Conservation (phyloP, 169 alveolate species). For the Plasmodium inui region DNA sequence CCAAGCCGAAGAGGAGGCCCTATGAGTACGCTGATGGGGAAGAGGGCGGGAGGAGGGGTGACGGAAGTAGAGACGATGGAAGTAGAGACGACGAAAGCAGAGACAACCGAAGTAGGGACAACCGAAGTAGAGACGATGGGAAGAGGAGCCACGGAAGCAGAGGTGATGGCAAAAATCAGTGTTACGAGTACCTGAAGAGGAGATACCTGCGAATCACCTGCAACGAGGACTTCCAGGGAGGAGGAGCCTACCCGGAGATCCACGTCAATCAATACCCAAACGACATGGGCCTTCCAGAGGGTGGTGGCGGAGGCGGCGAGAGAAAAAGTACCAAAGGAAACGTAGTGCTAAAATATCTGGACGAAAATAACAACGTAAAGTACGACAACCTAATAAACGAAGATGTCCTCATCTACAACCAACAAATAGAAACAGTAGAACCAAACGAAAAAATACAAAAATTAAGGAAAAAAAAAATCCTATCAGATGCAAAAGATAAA, state of each 20-base stretch:
- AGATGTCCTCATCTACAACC: constrained; percentile 36
- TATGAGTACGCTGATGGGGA: constrained; percentile 1
- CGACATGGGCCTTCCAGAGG: constrained; percentile 78
- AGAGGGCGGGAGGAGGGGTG: background rate
- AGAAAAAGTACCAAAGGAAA: background rate
- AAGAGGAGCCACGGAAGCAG: background rate
- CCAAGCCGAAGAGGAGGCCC: constrained; percentile 30
- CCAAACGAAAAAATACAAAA: constrained; percentile 65
- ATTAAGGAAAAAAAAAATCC: constrained; percentile 78
- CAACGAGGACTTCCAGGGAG: constrained; percentile 86
- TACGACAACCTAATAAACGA: constrained; percentile 82
- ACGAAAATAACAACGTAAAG: constrained; percentile 80
- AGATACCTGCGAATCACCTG: constrained; percentile 80
- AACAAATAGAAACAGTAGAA: constrained; percentile 32
- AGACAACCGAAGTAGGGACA: background rate
- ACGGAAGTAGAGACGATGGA: background rate
- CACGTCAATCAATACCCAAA: constrained; percentile 86
- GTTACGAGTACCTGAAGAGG: constrained; percentile 76
- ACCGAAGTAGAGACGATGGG: background rate
- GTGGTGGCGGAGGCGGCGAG: background rate
- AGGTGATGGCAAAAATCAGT: constrained; percentile 17
- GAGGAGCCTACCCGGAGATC: constrained; percentile 89
- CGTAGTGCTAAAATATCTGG: constrained; percentile 77
- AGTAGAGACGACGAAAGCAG: background rate
- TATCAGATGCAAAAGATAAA: constrained; percentile 80